Conservation (phyloP, 305 asterid genomes). For the Euphrasia arctica region DNA sequence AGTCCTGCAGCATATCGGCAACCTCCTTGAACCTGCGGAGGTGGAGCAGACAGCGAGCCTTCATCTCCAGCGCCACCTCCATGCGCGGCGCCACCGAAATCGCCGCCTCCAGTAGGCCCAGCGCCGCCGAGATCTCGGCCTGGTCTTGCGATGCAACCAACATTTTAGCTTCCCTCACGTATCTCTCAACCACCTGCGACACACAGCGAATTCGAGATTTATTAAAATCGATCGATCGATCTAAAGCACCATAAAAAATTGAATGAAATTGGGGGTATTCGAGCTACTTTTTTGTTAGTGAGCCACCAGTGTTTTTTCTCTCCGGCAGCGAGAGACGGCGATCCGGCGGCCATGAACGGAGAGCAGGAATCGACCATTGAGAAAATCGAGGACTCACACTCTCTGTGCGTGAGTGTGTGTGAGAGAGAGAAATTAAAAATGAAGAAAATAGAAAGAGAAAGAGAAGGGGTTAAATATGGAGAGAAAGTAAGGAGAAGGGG, state of each 20-base stretch:
- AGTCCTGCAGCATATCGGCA: constrained; percentile 82
- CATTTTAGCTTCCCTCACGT: constrained; percentile 72
- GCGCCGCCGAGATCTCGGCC: constrained; percentile 53
- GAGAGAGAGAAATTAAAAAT: not conserved
- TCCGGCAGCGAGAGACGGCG: constrained; percentile 46
- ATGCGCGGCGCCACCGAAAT: constrained; percentile 67
- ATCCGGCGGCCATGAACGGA: constrained; percentile 55
- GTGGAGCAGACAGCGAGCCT: constrained; percentile 69
- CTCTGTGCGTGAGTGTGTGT: not conserved
- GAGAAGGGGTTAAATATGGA: constrained; percentile 20
- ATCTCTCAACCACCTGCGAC: constrained; percentile 79
- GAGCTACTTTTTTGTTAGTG: constrained; percentile 63
- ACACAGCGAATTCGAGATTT: constrained; percentile 1
- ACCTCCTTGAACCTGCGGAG: constrained; percentile 83
- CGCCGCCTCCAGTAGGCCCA: constrained; percentile 74
- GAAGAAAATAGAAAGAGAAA: constrained; percentile 4
- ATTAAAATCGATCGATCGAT: not conserved
- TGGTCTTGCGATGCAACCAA: constrained; percentile 64
- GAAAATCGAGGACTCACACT: not conserved
- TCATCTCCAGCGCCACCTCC: constrained; percentile 76
- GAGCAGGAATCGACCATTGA: constrained; percentile 46
- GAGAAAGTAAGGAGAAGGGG: constrained; percentile 25
- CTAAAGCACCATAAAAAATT: not conserved
- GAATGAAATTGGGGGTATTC: not conserved
- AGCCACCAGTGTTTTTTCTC: constrained; percentile 97